Conservation (phyloP, 2,329 filamentous ascomycete species). For the Pseudogymnoascus sp. region DNA sequence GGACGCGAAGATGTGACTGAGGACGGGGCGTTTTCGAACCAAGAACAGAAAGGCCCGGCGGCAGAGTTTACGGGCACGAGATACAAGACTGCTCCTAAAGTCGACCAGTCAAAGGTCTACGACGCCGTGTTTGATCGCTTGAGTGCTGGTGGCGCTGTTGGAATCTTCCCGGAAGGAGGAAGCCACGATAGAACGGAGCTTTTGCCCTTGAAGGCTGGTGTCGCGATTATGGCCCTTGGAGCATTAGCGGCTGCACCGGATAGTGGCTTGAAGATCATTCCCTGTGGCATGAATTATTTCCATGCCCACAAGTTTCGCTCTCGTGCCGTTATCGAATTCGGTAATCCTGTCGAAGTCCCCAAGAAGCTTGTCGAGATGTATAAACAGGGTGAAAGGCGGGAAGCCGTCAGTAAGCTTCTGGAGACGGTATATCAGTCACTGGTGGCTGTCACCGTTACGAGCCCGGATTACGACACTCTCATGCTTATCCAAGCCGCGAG, state of each 20-base stretch:
- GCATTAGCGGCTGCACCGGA: constrained; percentile 77
- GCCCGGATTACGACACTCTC: constrained; percentile 89
- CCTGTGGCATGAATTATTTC: constrained; percentile 99
- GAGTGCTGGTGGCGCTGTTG: constrained; percentile 76
- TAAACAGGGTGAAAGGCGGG: constrained; percentile 70
- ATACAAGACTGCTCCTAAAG: constrained; percentile 84
- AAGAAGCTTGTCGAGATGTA: constrained; percentile 77
- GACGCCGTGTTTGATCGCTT: constrained; percentile 83
- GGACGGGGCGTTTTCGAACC: constrained; percentile 53
- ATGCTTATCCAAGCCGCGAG: constrained; percentile 95
- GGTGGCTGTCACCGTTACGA: constrained; percentile 80
- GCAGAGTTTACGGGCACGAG: constrained; percentile 66
- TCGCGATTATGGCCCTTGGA: constrained; percentile 95
- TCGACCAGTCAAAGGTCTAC: constrained; percentile 90
- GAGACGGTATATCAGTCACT: constrained; percentile 81
- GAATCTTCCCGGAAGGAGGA: constrained; percentile 94
- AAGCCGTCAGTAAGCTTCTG: constrained; percentile 76
- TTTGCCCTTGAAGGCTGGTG: constrained; percentile 86
- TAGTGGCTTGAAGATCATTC: constrained; percentile 87
- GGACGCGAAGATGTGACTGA: constrained; percentile 64
- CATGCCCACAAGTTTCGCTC: constrained; percentile 98
- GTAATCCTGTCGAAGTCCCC: constrained; percentile 77
- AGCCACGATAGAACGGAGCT: constrained; percentile 91
- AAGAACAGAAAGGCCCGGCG: constrained; percentile 42
- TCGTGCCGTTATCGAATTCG: constrained; percentile 91